Percentiles rank a stretch among this genome's conserved stretches.
phyloP scores from a whole-genome alignment of 2,329 filamentous ascomycete species.

The Torrubiella hemipterigena region DNA sequence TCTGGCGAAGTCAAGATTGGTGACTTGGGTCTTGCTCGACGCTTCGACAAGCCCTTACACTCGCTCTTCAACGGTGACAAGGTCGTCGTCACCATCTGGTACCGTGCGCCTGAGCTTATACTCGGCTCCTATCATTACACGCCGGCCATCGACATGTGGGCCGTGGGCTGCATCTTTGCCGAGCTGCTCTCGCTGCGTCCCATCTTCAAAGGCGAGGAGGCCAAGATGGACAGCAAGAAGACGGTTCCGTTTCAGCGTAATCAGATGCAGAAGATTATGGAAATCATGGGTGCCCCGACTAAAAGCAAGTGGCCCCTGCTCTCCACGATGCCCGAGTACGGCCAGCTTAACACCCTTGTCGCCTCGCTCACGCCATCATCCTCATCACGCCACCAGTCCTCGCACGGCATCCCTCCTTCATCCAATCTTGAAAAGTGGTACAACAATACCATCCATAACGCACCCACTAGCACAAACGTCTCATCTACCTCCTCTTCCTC shows the following conservation, averaged over 20 bases:
- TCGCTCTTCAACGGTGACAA: constrained; percentile 91
- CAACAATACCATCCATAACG: constrained; percentile 54
- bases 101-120: constrained; percentile 86
- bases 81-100: constrained; percentile 98
- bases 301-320: constrained; percentile 85
- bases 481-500: constrained; percentile 27
- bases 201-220: constrained; percentile 97
- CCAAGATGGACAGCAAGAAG: constrained; percentile 98
- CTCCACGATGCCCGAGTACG: constrained; percentile 75
- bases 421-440: constrained; percentile 70
- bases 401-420: constrained; percentile 15
- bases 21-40: constrained; percentile 78
- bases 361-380: constrained; percentile 26
- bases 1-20: constrained; percentile 86
- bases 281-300: constrained; percentile 83
- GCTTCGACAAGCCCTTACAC: constrained; percentile 90
- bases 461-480: constrained; percentile 32
- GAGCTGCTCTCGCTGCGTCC: constrained; percentile 81
- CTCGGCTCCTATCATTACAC: constrained; percentile 94
- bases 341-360: constrained; percentile 50
- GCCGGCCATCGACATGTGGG: constrained; percentile 94
- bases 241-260: constrained; percentile 94
- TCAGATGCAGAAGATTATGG: constrained; percentile 98
- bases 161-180: constrained; percentile 94
- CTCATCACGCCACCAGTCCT: constrained; percentile 16